Evolutionary conservation across 148 eudicot species (phyloP), one percentile per base, ranked within the genome.

Genomic region (Camellia lanceoleosa): DNA sequence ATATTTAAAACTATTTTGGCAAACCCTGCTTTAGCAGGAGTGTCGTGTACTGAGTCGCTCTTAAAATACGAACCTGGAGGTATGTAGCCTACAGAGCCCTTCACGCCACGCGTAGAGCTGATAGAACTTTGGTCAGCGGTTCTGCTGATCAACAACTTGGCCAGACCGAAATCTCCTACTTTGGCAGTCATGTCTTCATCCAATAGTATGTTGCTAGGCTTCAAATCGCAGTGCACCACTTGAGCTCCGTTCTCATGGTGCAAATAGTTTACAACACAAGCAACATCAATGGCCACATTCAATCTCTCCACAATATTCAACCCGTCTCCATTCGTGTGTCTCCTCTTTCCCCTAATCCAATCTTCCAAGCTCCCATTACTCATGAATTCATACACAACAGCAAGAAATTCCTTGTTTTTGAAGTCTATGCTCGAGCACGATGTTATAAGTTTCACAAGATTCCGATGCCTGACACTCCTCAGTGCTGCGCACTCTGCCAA

Each of bases 1-100:
- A 30, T 30, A 30, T 30, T 30, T 30, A 30, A 30, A 30, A 0
- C 38, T 30, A 30, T 30, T 30, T 30, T 30, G 38, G 38, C 38
- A 30, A 30, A 30, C 38, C 38, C 38, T 30, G 38, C 38, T 30
- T 30, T 30, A 30, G 38, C 1, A 30, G 38, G 38, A 30, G 1
- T 30, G 38, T 30, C 38, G 38, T 30, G 38, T 30, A 1, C 38
- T 30, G 38, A 30, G 38, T 30, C 38, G 0, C 38, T 5, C 1
- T 5, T 20, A 43, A 46, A 18, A 3, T 16, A 62, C 81, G 72
- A 19, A 92, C 95, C 95, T 86, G 93, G 93, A 59, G 93, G 89
- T 74, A 90, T 90, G 62, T 92, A 92, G 79, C 96, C 96, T 42
- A 92, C 85, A 68, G 96, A 86, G 66, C 96, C 96, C 75, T 84